These are phyloP conservation scores for Fraxinus americana DNA, from an alignment of 257 asterid genomes.

Conservation along the genomic window DNA sequence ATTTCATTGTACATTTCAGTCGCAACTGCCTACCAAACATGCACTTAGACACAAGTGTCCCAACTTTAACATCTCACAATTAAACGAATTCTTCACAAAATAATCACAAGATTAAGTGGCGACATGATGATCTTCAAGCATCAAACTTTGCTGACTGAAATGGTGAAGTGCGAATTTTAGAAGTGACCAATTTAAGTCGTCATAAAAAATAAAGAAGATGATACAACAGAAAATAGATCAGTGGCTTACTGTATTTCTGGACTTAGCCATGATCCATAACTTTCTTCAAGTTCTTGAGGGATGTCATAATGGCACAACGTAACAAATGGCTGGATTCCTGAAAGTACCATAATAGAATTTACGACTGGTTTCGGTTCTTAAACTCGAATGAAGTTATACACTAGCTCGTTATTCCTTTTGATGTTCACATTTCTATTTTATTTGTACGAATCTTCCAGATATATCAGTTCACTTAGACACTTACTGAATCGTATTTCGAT, in stretches of 20 bases:
- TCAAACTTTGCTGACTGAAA: no score
- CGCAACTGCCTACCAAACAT: not conserved
- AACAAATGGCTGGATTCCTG: slow-evolving; percentile 66
- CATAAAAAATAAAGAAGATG: not conserved
- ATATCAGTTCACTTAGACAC: not conserved
- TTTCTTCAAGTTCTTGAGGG: slow-evolving; percentile 76
- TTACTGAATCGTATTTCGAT: not conserved
- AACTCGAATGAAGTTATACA: not conserved
- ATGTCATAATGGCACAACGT: slow-evolving; percentile 63
- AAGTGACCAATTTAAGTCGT: no score
- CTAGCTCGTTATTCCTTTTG: not conserved
- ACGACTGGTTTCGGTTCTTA: not conserved
- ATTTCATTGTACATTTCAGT: not conserved
- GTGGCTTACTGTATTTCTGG: slow-evolving; percentile 42
- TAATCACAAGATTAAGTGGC: no score
- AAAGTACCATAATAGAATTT: slow-evolving; percentile 4
- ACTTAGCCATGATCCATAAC: slow-evolving; percentile 68
- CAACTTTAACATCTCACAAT: not conserved
- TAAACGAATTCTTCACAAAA: not conserved
- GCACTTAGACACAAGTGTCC: not conserved
- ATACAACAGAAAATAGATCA: not conserved
- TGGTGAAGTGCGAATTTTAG: no score
- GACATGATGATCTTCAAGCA: no score
- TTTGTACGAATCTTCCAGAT: not conserved
- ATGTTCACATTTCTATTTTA: not conserved